These are phyloP conservation scores for Geosiphon pyriformis DNA, from an alignment of 192 early-diverging fungal genomes.

Conservation along the genomic window DNA sequence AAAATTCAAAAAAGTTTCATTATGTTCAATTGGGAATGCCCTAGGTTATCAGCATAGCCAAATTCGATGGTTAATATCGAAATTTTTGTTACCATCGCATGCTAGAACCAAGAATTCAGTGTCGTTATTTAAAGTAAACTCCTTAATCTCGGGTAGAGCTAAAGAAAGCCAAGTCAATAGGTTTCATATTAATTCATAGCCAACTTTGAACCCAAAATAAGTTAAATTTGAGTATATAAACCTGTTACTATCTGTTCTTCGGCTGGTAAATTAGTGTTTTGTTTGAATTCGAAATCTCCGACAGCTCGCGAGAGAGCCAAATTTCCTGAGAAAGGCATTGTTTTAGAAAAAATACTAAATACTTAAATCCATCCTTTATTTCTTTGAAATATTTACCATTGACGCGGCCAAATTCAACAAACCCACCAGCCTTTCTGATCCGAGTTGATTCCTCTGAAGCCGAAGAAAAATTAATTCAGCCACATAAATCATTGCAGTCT, in stretches of 20 bases:
- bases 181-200: not conserved
- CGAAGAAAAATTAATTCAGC: slow-evolving; percentile 1
- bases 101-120: slow-evolving; percentile 95
- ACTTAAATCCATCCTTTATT: not conserved
- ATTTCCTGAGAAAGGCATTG: slow-evolving; percentile 55
- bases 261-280: slow-evolving; percentile 64
- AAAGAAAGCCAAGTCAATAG: not conserved
- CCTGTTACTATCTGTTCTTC: slow-evolving; percentile 93
- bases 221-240: slow-evolving; percentile 9
- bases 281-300: slow-evolving; percentile 99
- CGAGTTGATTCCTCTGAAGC: slow-evolving; percentile 65
- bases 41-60: not conserved
- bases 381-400: slow-evolving; percentile 62
- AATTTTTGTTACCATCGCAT: slow-evolving; percentile 75
- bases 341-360: slow-evolving; percentile 21
- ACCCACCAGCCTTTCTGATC: slow-evolving; percentile 88
- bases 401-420: slow-evolving; percentile 97
- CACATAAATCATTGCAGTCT: not conserved
- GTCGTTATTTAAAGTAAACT: slow-evolving; percentile 49
- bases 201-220: not conserved
- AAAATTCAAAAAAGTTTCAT: too few species aligned
- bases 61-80: slow-evolving; percentile 4
- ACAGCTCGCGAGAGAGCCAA: slow-evolving; percentile 94
- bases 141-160: slow-evolving; percentile 79
- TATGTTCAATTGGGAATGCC: not conserved